Evolutionary conservation across 208 protist species (phyloP).

Genomic region (Trypanosoma melophagium): DNA sequence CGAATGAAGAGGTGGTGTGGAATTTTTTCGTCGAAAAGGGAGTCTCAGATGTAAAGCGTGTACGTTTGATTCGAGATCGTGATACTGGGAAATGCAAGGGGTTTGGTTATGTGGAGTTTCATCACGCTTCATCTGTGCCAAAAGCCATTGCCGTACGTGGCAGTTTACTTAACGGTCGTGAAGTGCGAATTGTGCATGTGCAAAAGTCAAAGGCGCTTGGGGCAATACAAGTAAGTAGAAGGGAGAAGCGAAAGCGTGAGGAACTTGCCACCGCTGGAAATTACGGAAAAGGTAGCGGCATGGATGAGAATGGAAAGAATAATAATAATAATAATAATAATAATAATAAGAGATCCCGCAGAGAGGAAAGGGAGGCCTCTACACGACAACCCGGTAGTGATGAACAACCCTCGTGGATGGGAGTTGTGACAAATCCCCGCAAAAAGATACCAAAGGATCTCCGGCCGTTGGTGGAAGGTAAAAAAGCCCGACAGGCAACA

Average conservation of each 20-base stretch:
- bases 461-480: slow-evolving; percentile 69
- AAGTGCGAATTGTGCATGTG: slow-evolving; percentile 84
- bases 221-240: slow-evolving; percentile 47
- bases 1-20: slow-evolving; percentile 81
- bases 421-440: slow-evolving; percentile 81
- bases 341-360: slow-evolving; percentile 28
- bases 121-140: slow-evolving; percentile 43
- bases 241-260: slow-evolving; percentile 56
- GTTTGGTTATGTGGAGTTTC: slow-evolving; percentile 91
- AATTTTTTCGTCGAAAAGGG: slow-evolving; percentile 83
- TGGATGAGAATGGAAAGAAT: not conserved
- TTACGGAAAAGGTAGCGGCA: not conserved
- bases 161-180: slow-evolving; percentile 60
- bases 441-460: slow-evolving; percentile 86
- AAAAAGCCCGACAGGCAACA: slow-evolving; percentile 27
- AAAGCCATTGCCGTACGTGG: slow-evolving; percentile 70
- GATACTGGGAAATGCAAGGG: slow-evolving; percentile 84
- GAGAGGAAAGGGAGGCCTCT: not conserved
- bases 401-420: slow-evolving; percentile 69
- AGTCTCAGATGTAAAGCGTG: slow-evolving; percentile 73
- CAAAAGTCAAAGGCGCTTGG: slow-evolving; percentile 82
- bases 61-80: slow-evolving; percentile 83
- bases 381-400: not conserved
- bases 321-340: slow-evolving; percentile 2
- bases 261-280: not conserved